Evolutionary conservation across 352 stramenopile species (phyloP), one percentile per base, ranked within the genome.

Genomic region (Phytophthora tubulina): DNA sequence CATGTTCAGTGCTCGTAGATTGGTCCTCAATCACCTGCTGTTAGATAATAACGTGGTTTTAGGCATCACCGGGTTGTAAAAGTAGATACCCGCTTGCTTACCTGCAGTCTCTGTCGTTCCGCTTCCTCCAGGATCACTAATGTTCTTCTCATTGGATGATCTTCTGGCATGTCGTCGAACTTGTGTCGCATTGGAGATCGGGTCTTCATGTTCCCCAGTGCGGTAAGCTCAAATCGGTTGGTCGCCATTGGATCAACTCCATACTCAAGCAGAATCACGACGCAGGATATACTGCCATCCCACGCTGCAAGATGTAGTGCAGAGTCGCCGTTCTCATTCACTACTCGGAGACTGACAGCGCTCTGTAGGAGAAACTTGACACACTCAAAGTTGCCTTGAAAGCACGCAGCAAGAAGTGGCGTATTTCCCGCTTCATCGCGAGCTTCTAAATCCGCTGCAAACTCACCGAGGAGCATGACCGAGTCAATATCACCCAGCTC

Each of bases 291-390:
- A 48, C 79, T 92, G 3, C 82, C 82, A 38, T 92, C 81, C 80
- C 83, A 91, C 3, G 84, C 86, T 1, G 88, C 85, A 3, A 92
- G 69, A 60, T 95, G 86, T 8, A 95, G 70, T 6, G 85, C 80
- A 4, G 88, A 83, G 54, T 93, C 75, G 4, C 78, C 76, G 44
- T 71, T 80, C 1, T 69, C 51, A 32, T 93, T 92, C 39, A 72
- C 63, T 9, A 70, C 72, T 2, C 45, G 31, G 11, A 92, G 73
- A 41, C 84, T 91, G 15, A 78, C 83, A 15, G 88, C 88, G 33
- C 85, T 94, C 62, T 94, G 82, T 0, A 95, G 63, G 7, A 95
- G 66, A 30, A 94, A 95, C 58, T 87, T 85, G 33, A 77, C 81
- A 45, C 83, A 93, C 2, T 85, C 75, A 31, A 77, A 91, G 59